A percentile compares a stretch with the other conserved stretches of the same genome.
Evolutionary conservation across 192 early-diverging fungal genomes (phyloP).

Genomic region (Piromyces finnis): DNA sequence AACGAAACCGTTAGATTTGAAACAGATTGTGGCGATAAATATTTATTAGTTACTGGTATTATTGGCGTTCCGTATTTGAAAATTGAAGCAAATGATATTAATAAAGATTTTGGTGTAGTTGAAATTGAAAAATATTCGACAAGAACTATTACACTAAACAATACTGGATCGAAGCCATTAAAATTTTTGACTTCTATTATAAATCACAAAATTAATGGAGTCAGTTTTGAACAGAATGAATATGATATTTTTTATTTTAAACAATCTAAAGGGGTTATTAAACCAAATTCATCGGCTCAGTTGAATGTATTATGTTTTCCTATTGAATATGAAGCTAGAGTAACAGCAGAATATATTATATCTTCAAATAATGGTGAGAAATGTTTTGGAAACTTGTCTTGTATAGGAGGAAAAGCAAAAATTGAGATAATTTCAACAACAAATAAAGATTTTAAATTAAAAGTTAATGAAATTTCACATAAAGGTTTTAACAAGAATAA

Average conservation of each 20-base stretch:
- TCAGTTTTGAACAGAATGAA: constrained; percentile 15
- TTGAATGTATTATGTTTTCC: constrained; percentile 21
- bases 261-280: constrained; percentile 20
- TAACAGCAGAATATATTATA: constrained; percentile 20
- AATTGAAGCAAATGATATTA: constrained; percentile 13
- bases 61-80: constrained; percentile 38
- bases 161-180: constrained; percentile 29
- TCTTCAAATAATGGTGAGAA: constrained; percentile 31
- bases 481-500: not conserved
- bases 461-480: not conserved
- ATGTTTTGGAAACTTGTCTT: constrained; percentile 15
- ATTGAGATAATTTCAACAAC: constrained; percentile 3
- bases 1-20: constrained; percentile 18
- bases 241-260: constrained; percentile 38
- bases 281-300: constrained; percentile 8
- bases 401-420: constrained; percentile 36
- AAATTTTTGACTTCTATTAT: constrained; percentile 22
- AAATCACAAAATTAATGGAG: constrained; percentile 14
- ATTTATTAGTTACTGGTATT: constrained; percentile 30
- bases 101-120: constrained; percentile 31
- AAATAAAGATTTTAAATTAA: not conserved
- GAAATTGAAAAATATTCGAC: constrained; percentile 26
- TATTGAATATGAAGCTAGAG: constrained; percentile 20
- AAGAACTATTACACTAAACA: constrained; percentile 14
- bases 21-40: constrained; percentile 32